These are phyloP conservation scores for Penicillium goetzii DNA, from an alignment of 495 filamentous ascomycete species.

Conservation along the genomic window DNA sequence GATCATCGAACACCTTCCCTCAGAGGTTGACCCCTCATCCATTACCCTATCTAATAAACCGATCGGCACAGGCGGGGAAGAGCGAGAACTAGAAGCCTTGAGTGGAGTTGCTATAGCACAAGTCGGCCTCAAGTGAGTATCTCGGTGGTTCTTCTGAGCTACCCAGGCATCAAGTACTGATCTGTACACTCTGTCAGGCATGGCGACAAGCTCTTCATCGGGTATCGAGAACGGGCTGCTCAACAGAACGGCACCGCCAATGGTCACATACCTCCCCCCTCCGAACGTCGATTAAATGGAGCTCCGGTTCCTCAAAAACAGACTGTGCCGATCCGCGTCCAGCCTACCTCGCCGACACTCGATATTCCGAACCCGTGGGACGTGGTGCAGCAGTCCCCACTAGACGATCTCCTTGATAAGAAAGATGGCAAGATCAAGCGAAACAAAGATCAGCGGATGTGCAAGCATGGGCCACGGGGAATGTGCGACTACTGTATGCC, in stretches of 20 bases:
- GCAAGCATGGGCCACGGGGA: slow-evolving; percentile 90
- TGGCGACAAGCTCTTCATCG: slow-evolving; percentile 86
- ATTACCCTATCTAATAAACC: slow-evolving; percentile 82
- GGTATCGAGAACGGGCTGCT: slow-evolving; percentile 63
- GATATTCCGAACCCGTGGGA: slow-evolving; percentile 93
- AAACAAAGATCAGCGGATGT: slow-evolving; percentile 79
- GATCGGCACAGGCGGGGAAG: slow-evolving; percentile 71
- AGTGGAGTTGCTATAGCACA: slow-evolving; percentile 66
- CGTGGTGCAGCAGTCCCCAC: slow-evolving; percentile 77
- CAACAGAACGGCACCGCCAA: slow-evolving; percentile 55
- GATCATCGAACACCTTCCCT: slow-evolving; percentile 67
- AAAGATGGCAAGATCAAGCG: slow-evolving; percentile 91
- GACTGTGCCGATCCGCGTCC: slow-evolving; percentile 63
- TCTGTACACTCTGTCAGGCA: slow-evolving; percentile 57
- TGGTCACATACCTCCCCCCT: slow-evolving; percentile 43
- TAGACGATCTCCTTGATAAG: slow-evolving; percentile 86
- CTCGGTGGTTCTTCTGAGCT: neutral
- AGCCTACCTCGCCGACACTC: slow-evolving; percentile 57
- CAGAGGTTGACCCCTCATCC: slow-evolving; percentile 71
- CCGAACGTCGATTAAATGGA: slow-evolving; percentile 69
- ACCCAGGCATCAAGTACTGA: neutral
- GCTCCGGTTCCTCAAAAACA: slow-evolving; percentile 71
- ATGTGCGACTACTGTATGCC: slow-evolving; percentile 99
- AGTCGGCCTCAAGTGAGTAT: slow-evolving; percentile 69
- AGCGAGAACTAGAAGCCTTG: slow-evolving; percentile 69